These are phyloP conservation scores for Colletotrichum horii DNA, from an alignment of 2,329 filamentous ascomycete species.

Conservation along the genomic window DNA sequence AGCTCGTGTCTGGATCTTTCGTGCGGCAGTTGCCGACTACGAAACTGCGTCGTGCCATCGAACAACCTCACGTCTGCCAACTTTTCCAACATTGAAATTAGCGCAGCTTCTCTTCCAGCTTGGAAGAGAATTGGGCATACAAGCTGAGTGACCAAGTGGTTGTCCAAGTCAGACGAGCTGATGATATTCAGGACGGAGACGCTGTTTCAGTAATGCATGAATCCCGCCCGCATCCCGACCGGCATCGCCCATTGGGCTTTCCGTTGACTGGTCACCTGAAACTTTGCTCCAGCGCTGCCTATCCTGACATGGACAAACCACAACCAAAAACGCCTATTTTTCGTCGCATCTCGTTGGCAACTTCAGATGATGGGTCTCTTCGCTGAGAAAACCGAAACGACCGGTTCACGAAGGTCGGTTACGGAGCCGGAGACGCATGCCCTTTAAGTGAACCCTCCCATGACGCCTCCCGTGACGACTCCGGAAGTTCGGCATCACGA, in stretches of 20 bases:
- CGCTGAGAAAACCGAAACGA: neutral
- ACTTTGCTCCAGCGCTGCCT: neutral
- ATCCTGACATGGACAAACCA: neutral
- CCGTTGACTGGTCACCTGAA: neutral
- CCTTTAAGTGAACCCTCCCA: neutral
- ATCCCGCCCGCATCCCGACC: neutral
- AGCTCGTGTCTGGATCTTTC: neutral
- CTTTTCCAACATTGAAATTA: neutral
- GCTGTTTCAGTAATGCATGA: slow-evolving; percentile 14
- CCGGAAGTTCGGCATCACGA: slow-evolving; percentile 7
- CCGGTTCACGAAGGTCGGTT: neutral
- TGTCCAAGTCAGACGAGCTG: neutral
- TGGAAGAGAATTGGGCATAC: neutral
- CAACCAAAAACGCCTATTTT: neutral
- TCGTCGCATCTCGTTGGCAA: slow-evolving; percentile 1
- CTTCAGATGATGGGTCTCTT: slow-evolving; percentile 13
- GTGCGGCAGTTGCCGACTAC: neutral
- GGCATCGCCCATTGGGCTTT: neutral
- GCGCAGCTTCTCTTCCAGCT: neutral
- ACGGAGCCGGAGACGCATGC: neutral
- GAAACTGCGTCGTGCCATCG: neutral
- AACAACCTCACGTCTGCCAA: neutral
- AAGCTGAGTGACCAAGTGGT: neutral
- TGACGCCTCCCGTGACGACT: neutral
- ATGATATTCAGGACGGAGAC: neutral